Evolutionary conservation across 768 basidiomycete genomes (phyloP).

Genomic region (Hydnomerulius pinastri): DNA sequence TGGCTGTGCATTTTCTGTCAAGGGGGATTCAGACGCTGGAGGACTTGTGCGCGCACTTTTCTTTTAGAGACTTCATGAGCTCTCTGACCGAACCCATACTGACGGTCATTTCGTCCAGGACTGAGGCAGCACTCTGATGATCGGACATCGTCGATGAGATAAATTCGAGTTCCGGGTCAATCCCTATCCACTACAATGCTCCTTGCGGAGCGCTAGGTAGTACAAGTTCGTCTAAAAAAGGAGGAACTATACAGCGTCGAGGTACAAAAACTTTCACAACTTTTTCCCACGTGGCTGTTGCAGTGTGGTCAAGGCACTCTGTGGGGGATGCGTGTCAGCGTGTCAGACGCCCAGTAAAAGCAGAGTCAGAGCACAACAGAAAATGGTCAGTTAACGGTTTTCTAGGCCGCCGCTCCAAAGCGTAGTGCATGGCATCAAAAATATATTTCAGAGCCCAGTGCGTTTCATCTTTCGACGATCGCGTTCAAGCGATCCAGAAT

Average conservation of each 20-base stretch:
- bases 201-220: too few relatives aligned
- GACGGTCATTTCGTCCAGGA: constrained; percentile 57
- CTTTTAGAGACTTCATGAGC: constrained; percentile 51
- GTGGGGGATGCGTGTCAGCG: constrained; percentile 14
- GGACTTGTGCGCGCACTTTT: constrained; percentile 48
- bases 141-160: constrained; percentile 17
- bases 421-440: constrained; percentile 57
- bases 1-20: constrained; percentile 29
- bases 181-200: too few relatives aligned
- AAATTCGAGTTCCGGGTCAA: too few relatives aligned
- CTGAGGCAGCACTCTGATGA: constrained; percentile 22
- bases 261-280: neutral
- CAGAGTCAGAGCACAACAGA: neutral
- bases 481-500: neutral
- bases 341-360: neutral
- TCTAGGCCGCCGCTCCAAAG: constrained; percentile 62
- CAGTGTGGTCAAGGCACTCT: neutral
- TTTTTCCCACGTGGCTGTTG: constrained; percentile 3
- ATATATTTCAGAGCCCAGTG: constrained; percentile 65
- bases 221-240: too few relatives aligned
- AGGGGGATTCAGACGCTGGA: neutral
- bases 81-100: constrained; percentile 65
- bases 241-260: too few relatives aligned
- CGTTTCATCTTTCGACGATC: constrained; percentile 46
- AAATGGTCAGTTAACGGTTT: constrained; percentile 59